Evolutionary conservation across 768 basidiomycete genomes (phyloP), one percentile per base, ranked within the genome.

Genomic region (Podaxis rugospora): DNA sequence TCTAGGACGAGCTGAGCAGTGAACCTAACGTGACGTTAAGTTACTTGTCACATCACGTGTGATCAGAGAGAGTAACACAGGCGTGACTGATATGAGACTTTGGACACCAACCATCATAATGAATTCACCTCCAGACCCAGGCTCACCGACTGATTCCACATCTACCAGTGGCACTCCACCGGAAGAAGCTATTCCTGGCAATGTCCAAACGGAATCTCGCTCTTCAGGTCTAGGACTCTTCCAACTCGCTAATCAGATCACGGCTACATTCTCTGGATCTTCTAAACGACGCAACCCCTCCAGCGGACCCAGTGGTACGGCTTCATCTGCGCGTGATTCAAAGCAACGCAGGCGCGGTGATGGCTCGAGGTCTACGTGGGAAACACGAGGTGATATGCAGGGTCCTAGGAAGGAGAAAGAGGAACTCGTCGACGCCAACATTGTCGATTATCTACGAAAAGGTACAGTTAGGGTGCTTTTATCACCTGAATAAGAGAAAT

Each of bases 401-500:
- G 53, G 57, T 55, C 7, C 71, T 71, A 36, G 70, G 72, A 18
- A 72, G 70, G 83, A 85, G 55, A 84, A 83, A 63, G 83, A 83
- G 46, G 84, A 85, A 18, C 72, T 85, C 55, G 72, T 85, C 54
- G 84, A 86, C 69, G 64, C 69, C 39, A 65, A 72, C 55, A 59
- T 83, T 21, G 82, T 83, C 32, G 84, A 86, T 13, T 76, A 74
- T 63, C 69, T 86, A 52, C 79, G 84, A 66, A 84, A 83, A 76
- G 83, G 84, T 82, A 39, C 7, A 25, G 5, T 14, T 3, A 59
- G 27, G 73, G 66, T 37, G 25, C 25, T 13, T 16, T 35, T 5
- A 16, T 37, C 37, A 42, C 11, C 51, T 35, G 18, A 9, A 23
- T 44, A 57, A 16, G 56, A 37, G 39, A 53, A 46, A 36, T 55